Evolutionary conservation across 257 asterid genomes (phyloP), one percentile per base, ranked within the genome.

Genomic region (Primulina huaijiensis): DNA sequence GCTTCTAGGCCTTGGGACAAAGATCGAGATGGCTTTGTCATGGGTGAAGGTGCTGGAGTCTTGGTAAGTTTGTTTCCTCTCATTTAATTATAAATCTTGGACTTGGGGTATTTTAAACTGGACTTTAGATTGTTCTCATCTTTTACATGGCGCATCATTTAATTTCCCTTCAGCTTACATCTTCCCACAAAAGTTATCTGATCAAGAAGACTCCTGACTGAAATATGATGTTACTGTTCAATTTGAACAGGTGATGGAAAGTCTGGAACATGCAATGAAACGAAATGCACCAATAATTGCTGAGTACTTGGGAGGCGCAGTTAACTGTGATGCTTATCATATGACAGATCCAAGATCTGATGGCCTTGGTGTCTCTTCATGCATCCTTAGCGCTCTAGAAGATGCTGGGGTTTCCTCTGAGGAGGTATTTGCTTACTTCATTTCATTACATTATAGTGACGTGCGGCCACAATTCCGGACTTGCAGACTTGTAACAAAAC

Each of bases 271-370:
- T 74, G 98, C 98, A 30, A 85, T 86, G 94, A 89, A 88, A 78
- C 82, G 98, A 64, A 93, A 81, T 75, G 98, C 94, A 2, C 96
- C 96, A 10, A 89, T 92, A 65, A 83, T 92, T 76, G 98, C 98
- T 2, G 98, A 92, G 74, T 92, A 92, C 80, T 76, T 92, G 80
- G 98, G 98, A 65, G 98, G 96, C 59, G 98, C 98, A 23, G 88
- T 92, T 65, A 92, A 86, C 75, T 92, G 98, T 72, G 98, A 92
- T 83, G 98, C 98, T 53, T 72, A 88, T 89, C 98, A 92, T 78
- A 89, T 92, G 98, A 92, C 98, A 7, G 96, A 92, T 71, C 98
- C 98, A 7, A 88, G 98, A 77, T 76, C 95, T 65, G 98, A 92
- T 77, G 98, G 98, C 33, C 96, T 92, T 69, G 96, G 98, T 70